These are phyloP conservation scores for Rhodomyrtus tomentosa DNA, from an alignment of 345 rosid genomes.

Conservation along the genomic window DNA sequence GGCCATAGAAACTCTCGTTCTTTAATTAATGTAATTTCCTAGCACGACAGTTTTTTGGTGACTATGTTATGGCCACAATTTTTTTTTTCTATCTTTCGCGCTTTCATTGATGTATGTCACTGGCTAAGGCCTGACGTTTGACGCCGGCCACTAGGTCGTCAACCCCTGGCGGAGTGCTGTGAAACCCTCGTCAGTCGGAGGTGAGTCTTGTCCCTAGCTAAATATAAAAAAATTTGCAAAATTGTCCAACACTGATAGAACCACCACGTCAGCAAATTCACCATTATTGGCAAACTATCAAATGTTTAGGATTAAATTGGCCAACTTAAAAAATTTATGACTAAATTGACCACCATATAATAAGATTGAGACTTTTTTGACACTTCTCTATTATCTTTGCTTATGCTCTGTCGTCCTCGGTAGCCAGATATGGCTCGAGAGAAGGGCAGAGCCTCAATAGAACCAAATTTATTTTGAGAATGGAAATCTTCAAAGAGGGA, in stretches of 20 bases:
- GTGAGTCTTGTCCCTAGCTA: not conserved
- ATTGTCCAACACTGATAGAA: rapidly evolving
- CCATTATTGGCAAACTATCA: rapidly evolving
- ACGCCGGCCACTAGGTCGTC: not conserved
- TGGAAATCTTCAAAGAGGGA: not conserved
- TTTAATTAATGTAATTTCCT: too few relatives aligned
- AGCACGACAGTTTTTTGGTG: too few relatives aligned
- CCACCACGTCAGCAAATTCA: not conserved
- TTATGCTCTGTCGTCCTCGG: not conserved
- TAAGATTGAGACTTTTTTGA: not conserved
- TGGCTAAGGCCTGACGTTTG: rapidly evolving
- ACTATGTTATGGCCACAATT: too few relatives aligned
- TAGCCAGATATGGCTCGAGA: not conserved
- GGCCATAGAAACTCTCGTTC: too few relatives aligned
- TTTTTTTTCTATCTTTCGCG: too few relatives aligned
- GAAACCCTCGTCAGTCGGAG: not conserved
- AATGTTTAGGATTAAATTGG: not conserved
- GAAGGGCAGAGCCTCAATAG: not conserved
- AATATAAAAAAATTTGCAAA: not conserved
- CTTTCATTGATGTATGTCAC: not conserved
- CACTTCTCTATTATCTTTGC: not conserved
- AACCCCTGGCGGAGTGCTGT: not conserved
- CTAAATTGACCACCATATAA: not conserved
- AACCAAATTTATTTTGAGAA: not conserved
- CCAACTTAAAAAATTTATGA: not conserved